Evolutionary conservation across 2,329 filamentous ascomycete genomes (phyloP).

Genomic region (Rhynchosporium secalis): DNA sequence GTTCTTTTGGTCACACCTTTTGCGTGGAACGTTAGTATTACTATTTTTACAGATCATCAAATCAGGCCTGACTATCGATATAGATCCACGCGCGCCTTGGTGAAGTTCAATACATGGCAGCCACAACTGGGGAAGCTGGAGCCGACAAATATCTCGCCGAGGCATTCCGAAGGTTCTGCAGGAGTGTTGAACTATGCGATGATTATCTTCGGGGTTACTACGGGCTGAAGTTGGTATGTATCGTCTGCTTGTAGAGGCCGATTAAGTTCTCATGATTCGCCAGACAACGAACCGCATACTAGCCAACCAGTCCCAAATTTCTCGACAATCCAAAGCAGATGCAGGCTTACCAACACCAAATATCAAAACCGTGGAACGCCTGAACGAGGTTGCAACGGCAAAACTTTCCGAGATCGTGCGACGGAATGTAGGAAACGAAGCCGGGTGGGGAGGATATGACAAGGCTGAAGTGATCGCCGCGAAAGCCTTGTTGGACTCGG

Average conservation of each 20-base stretch:
- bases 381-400: slow-evolving; percentile 70
- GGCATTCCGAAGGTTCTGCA: slow-evolving; percentile 80
- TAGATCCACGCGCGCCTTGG: slow-evolving; percentile 85
- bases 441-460: slow-evolving; percentile 72
- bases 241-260: slow-evolving; percentile 3
- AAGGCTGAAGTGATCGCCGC: slow-evolving; percentile 71
- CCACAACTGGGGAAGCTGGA: slow-evolving; percentile 46
- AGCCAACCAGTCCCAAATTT: slow-evolving; percentile 44
- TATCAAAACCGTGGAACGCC: slow-evolving; percentile 59
- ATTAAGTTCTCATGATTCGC: slow-evolving; percentile 30
- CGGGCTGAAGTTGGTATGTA: slow-evolving; percentile 74
- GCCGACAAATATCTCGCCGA: slow-evolving; percentile 61
- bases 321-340: slow-evolving; percentile 50
- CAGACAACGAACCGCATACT: slow-evolving; percentile 46
- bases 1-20: slow-evolving; percentile 84
- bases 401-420: slow-evolving; percentile 78
- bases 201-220: slow-evolving; percentile 92
- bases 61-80: slow-evolving; percentile 35
- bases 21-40: slow-evolving; percentile 80
- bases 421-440: slow-evolving; percentile 58
- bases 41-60: neutral
- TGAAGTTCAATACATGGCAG: slow-evolving; percentile 76
- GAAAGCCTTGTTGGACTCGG: slow-evolving; percentile 48
- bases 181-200: slow-evolving; percentile 91
- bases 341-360: slow-evolving; percentile 53